Base-by-base conservation (phyloP, 768 basidiomycete species). In the Solioccasus polychromus region DNA sequence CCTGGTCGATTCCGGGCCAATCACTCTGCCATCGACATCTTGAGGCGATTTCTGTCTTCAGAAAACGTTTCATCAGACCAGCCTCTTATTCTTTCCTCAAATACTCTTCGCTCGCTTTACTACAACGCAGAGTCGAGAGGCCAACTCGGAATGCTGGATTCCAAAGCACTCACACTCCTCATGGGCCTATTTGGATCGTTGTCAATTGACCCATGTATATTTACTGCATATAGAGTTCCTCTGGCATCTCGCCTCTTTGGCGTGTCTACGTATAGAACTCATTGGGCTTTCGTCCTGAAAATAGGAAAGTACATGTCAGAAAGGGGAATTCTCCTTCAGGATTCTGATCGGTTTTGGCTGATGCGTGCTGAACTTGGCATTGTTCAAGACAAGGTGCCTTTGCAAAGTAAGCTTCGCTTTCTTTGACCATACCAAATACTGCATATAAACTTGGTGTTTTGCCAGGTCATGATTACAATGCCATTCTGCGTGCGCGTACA, bases 311-410 rank as follows among this genome's bases (percentile, higher is more conserved):
- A 76, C 54, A 83, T 82, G 60, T 52, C 59, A 29, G 45, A 50
- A 28, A 46, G 65, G n/a, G 66, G 62, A 29, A 59, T 68, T 45
- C 14, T 47, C 8, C 54, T 76, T 32, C 59, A 48, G 14, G 62
- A 67, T 34, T 67, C 72, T n/a, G 82, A 85, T 57, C 69, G 71
- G 38, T 85, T 78, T 60, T 86, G 83, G 83, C 57, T 78, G 37
- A 77, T 85, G 76, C 73, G 66, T 26, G 75, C 74, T 11, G 55
- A 67, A 24, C 62, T 79, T 8, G 69, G 67, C 12, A 51, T 51
- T 24, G 56, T 61, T 19, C 55, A 54, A n/a, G 39, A 45, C 20
- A 20, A 23, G 26, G 22, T 38, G n/a, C 38, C 15, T 30, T 39
- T 10, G 25, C 32, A 45, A 20, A 32, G 63, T 67, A 44, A 20